These are phyloP conservation scores for Phoenix roebelenii DNA, from an alignment of 176 grass and related monocot genomes.

Conservation along the genomic window DNA sequence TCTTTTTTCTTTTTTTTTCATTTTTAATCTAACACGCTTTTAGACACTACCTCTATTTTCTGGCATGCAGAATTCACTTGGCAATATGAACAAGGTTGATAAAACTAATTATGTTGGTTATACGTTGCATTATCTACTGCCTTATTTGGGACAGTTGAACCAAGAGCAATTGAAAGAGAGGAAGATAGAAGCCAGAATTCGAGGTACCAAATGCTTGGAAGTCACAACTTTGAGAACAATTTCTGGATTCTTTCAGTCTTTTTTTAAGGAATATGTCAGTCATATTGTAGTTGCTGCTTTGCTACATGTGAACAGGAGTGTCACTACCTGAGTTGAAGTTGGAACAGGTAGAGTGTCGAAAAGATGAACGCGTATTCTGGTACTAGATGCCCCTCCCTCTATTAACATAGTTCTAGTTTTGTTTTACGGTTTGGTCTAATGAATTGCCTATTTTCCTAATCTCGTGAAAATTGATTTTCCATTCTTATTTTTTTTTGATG, in stretches of 20 bases:
- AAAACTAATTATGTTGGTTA: slow-evolving; percentile 29
- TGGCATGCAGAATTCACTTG: too few relatives aligned
- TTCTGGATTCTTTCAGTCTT: not conserved
- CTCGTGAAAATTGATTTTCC: not conserved
- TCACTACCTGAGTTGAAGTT: slow-evolving; percentile 24
- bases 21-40: slow-evolving; percentile 8
- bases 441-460: too few relatives aligned
- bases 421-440: not conserved
- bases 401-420: not conserved
- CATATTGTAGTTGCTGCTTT: not conserved
- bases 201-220: slow-evolving; percentile 24
- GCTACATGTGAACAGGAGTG: slow-evolving; percentile 20
- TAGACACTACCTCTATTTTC: not conserved
- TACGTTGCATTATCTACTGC: slow-evolving; percentile 44
- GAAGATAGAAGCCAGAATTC: slow-evolving; percentile 36
- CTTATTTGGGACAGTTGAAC: slow-evolving; percentile 40
- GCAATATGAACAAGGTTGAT: not conserved
- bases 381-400: slow-evolving; percentile 18
- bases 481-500: slow-evolving; percentile 12
- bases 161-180: slow-evolving; percentile 48
- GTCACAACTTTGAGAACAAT: slow-evolving; percentile 7
- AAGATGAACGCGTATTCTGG: slow-evolving; percentile 53
- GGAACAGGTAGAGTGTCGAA: slow-evolving; percentile 29
- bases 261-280: slow-evolving; percentile 11
- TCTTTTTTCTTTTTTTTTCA: not conserved